phyloP scores from a whole-genome alignment of 768 basidiomycete species.

The Boletus rubescentipes region DNA sequence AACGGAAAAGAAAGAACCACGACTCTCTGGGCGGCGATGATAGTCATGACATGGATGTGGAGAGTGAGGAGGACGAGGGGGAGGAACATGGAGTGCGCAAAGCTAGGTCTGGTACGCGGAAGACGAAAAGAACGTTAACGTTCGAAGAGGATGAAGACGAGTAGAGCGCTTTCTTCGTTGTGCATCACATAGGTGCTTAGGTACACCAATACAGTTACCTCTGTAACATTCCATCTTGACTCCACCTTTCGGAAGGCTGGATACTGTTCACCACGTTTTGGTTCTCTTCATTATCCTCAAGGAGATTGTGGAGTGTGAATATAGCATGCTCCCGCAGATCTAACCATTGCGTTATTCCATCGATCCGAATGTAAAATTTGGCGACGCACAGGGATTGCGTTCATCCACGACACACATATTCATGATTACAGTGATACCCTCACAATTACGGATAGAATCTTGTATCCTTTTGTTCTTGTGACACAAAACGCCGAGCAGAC shows the following conservation, averaged over 20 bases:
- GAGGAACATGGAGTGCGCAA: conserved; percentile 68
- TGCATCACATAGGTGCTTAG: background rate
- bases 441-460: conserved; percentile 66
- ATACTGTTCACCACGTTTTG: conserved; percentile 77
- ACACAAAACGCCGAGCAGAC: conserved; percentile 76
- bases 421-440: conserved; percentile 81
- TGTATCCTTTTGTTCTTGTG: conserved; percentile 66
- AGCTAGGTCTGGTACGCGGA: conserved; percentile 51
- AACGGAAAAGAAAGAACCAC: conserved; percentile 42
- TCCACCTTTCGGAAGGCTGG: conserved; percentile 60
- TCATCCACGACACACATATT: conserved; percentile 90
- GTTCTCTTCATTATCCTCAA: conserved; percentile 75
- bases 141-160: conserved; percentile 59
- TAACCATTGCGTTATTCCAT: conserved; percentile 9
- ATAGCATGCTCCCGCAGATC: conserved; percentile 93
- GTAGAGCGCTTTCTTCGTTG: conserved; percentile 10
- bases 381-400: conserved; percentile 82
- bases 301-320: conserved; percentile 75
- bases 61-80: conserved; percentile 71
- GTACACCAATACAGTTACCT: conserved; percentile 29
- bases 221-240: conserved; percentile 52
- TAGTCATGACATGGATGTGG: conserved; percentile 64
- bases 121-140: conserved; percentile 50
- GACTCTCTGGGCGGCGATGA: conserved; percentile 35
- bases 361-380: background rate